phyloP scores from a whole-genome alignment of 2,329 filamentous ascomycete genomes.

The Tolypocladium cylindrosporum region DNA sequence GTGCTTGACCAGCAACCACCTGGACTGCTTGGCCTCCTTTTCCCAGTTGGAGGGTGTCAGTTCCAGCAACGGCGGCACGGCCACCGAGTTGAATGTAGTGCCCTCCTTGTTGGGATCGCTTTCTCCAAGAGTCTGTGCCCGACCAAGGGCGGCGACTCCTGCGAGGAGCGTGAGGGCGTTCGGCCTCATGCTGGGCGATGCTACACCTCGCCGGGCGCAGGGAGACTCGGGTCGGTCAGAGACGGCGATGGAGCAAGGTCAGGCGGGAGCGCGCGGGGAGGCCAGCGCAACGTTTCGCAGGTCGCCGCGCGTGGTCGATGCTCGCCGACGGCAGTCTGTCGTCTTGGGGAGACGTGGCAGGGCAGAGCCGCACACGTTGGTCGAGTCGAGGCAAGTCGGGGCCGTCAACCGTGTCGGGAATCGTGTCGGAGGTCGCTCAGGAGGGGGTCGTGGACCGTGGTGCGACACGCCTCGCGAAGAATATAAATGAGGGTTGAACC shows the following conservation, averaged over 20 bases:
- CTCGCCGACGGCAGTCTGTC: neutral
- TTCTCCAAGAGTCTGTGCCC: conserved; percentile 21
- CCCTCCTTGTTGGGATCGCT: conserved; percentile 26
- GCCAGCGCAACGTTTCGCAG: neutral
- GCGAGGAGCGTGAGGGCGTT: conserved; percentile 35
- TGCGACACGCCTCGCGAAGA: neutral
- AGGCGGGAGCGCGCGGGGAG: neutral
- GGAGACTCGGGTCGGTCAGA: neutral
- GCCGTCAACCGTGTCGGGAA: neutral
- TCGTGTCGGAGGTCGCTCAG: neutral
- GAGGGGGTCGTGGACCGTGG: neutral
- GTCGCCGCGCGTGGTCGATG: neutral
- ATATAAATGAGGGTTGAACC: neutral
- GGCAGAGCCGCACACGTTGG: neutral
- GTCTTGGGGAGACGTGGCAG: neutral
- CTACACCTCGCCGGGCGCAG: conserved; percentile 2
- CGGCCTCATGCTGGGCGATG: conserved; percentile 19
- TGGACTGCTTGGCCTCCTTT: conserved; percentile 40
- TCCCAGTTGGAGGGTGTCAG: conserved; percentile 49
- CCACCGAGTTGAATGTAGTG: conserved; percentile 57
- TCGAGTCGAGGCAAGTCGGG: neutral
- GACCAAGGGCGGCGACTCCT: conserved; percentile 23
- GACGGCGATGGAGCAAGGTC: neutral
- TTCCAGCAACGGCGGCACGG: conserved; percentile 55
- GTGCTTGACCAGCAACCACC: conserved; percentile 50